Conservation (phyloP, 371 early-diverging fungal genomes). For the Actinomortierella wolfii region DNA sequence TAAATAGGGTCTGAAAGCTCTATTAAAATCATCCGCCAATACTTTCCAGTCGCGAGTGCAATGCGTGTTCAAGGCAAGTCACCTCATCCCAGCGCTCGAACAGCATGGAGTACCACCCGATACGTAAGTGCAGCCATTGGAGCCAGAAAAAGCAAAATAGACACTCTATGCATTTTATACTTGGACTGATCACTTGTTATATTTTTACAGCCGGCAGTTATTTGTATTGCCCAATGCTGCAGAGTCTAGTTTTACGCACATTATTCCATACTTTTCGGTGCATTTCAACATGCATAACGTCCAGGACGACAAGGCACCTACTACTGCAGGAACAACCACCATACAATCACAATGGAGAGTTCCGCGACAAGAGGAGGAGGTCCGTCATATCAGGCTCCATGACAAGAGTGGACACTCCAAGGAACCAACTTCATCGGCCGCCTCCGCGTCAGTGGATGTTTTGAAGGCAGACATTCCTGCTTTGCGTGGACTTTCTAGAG, state of each 20-base stretch:
- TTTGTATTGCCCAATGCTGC: slow-evolving; percentile 38
- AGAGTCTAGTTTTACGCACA: slow-evolving; percentile 30
- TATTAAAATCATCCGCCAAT: slow-evolving; percentile 36
- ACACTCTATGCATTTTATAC: not conserved
- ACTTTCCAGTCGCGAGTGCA: slow-evolving; percentile 32
- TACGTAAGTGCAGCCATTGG: slow-evolving; percentile 11
- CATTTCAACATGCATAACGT: slow-evolving; percentile 8
- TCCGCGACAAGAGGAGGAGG: slow-evolving; percentile 9
- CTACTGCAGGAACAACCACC: slow-evolving; percentile 7
- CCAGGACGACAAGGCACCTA: not conserved
- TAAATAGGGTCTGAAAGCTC: slow-evolving; percentile 20
- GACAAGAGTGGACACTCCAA: not conserved
- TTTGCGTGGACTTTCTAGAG: too few species aligned
- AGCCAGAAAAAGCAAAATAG: not conserved
- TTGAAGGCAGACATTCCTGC: too few species aligned
- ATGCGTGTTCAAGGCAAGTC: slow-evolving; percentile 32
- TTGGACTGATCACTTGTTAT: not conserved
- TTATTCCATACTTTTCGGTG: slow-evolving; percentile 28
- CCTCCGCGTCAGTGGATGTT: not conserved
- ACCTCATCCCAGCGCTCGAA: slow-evolving; percentile 30
- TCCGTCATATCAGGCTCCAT: not conserved
- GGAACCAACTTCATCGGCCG: not conserved
- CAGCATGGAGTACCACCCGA: slow-evolving; percentile 20
- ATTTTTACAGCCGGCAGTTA: slow-evolving; percentile 21
- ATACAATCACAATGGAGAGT: slow-evolving; percentile 13